Percentiles rank a stretch among this genome's conserved stretches.
These are phyloP conservation scores for Brassica rapa DNA, from an alignment of 345 rosid genomes.

Conservation along the genomic window DNA sequence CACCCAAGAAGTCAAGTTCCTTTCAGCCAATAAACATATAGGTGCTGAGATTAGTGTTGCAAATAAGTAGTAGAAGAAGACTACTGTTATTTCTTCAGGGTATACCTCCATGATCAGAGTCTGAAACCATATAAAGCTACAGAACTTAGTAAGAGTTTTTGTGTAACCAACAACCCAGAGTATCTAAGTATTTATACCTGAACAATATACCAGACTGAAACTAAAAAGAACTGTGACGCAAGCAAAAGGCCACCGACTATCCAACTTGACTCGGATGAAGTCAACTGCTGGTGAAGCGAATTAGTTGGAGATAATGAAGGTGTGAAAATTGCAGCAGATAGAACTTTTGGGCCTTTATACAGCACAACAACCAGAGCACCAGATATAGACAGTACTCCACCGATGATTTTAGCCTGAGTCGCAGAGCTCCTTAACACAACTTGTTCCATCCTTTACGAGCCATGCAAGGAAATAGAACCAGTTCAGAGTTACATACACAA, in stretches of 20 bases:
- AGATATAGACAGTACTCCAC: slow-evolving; percentile 34
- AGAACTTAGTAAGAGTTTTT: background rate
- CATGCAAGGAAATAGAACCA: slow-evolving; percentile 3
- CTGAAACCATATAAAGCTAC: background rate
- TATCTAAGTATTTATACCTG: slow-evolving; percentile 24
- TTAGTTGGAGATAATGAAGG: background rate
- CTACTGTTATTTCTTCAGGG: slow-evolving; percentile 16
- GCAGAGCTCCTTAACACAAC: slow-evolving; percentile 33
- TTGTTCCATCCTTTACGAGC: slow-evolving; percentile 29
- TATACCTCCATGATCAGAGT: background rate
- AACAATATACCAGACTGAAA: slow-evolving; percentile 34
- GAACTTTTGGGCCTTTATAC: slow-evolving; percentile 30
- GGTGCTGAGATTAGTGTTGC: slow-evolving; percentile 19
- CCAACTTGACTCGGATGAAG: slow-evolving; percentile 25
- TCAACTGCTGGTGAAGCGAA: slow-evolving; percentile 12
- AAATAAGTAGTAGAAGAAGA: slow-evolving; percentile 10
- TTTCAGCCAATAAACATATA: background rate
- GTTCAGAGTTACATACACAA: background rate
- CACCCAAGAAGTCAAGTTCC: background rate
- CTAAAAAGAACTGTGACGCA: slow-evolving; percentile 7
- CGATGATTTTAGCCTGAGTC: slow-evolving; percentile 38
- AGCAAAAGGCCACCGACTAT: slow-evolving; percentile 36
- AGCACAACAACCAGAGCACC: slow-evolving; percentile 39
- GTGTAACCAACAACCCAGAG: background rate
- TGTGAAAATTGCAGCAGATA: slow-evolving; percentile 2